Base-by-base conservation (phyloP, 2,329 filamentous ascomycete genomes). In the Leptosphaerulina australis region DNA sequence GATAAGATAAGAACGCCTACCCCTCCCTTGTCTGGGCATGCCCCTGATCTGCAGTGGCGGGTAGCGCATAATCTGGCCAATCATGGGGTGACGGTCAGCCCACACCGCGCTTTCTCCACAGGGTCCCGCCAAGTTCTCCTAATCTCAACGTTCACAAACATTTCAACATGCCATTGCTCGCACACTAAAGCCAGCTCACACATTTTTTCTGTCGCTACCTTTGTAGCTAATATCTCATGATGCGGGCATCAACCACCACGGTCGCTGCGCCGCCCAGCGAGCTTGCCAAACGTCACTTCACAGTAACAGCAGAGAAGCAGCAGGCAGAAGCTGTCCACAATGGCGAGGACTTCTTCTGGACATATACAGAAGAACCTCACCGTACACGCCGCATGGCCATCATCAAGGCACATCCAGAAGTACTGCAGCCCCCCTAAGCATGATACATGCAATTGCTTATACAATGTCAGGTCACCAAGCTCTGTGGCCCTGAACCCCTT, bases 381-480 rank as follows among this genome's bases (percentile, higher is more conserved):
- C 85, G 91, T 62, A 94, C 93, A 24, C 82, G 94, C 63, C 84
- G 94, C 49, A 84, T 93, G 64, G 91, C 91, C 55, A 99, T 99
- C 66, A 97, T 99, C 76, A 97, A 97, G 79, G 92, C 93, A 46
- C 93, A 99, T 72, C 94, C 94, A 36, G 93, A 99, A 83, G 91
- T 93, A 77, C n/a, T 15, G n/a, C 26, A 44, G 6, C 10, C 33
- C 11, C 43, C 30, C 44, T 20, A 20, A 9, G 34, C 25, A 26
- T n/a, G n/a, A 7, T n/a, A 3, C 6, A 20, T 25, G 26, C 43
- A 10, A 26, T 15, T 24, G 35, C 57, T 59, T 29, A 65, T 41
- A 29, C 25, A 2, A 25, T 1, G 33, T 8, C 43, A 95, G 91
- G 90, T 99, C 54, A 93, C 91, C 45, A 97, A 97, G 78, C 88